phyloP scores from a whole-genome alignment of 192 early-diverging fungal genomes.

The Coemansia sp. region DNA sequence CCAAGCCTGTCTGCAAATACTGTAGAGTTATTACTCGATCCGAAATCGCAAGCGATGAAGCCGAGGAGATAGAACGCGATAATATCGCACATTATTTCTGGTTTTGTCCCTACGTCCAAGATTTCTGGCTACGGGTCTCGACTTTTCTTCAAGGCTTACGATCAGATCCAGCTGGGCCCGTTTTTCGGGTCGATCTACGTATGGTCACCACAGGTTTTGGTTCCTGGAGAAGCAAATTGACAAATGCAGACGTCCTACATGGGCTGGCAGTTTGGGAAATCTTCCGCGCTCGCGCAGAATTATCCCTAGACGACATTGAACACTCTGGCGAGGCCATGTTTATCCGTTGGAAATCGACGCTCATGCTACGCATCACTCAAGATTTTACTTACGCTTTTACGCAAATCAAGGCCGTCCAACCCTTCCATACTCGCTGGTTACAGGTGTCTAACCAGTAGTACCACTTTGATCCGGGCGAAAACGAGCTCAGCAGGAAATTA shows the following conservation, averaged over 20 bases:
- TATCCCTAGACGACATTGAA: background rate
- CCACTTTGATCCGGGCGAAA: background rate
- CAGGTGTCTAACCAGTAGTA: background rate
- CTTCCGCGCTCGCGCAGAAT: background rate
- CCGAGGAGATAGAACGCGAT: no score
- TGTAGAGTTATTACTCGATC: no score
- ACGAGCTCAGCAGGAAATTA: background rate
- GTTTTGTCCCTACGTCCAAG: no score
- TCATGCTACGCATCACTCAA: background rate
- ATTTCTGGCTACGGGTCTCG: no score
- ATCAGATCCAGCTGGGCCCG: background rate
- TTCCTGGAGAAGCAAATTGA: background rate
- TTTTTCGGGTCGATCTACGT: background rate
- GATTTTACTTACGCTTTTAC: background rate
- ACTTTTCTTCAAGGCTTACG: no score
- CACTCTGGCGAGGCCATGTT: background rate
- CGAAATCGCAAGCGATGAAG: no score
- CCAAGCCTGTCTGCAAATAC: no score
- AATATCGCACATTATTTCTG: no score
- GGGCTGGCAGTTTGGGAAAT: background rate
- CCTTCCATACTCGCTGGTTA: background rate
- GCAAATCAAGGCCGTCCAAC: background rate
- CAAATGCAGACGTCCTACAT: background rate
- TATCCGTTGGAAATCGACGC: background rate
- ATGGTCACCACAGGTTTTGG: background rate